A percentile compares a stretch with the other conserved stretches of the same genome.
Conservation (phyloP, 805 yeast species). For the Saccharomycopsis selenospora region DNA sequence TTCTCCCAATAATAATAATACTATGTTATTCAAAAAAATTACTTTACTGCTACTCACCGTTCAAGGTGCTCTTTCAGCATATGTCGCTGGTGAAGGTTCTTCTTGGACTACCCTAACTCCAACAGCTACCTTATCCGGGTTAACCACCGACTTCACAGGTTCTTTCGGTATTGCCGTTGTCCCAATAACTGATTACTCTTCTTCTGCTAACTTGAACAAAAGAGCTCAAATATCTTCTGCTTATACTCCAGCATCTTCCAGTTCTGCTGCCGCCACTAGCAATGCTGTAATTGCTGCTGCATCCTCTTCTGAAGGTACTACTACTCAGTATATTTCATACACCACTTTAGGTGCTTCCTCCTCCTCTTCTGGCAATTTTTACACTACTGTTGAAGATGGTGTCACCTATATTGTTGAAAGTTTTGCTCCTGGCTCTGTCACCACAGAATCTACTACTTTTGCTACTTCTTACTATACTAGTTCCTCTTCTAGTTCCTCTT, state of each 20-base stretch:
- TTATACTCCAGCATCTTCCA: constrained; percentile 5
- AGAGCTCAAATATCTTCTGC: constrained; percentile 25
- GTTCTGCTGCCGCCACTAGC: constrained; percentile 15
- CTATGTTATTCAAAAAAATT: background rate
- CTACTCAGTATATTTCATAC: constrained; percentile 14
- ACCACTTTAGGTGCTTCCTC: constrained; percentile 14
- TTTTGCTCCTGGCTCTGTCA: constrained; percentile 6
- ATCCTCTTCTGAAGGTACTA: constrained; percentile 22
- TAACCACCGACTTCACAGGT: constrained; percentile 30
- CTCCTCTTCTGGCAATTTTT: constrained; percentile 14
- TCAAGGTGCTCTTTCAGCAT: constrained; percentile 46
- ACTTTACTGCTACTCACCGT: constrained; percentile 28
- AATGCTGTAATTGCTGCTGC: constrained; percentile 15
- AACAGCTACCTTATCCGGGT: constrained; percentile 32
- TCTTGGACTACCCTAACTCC: constrained; percentile 38
- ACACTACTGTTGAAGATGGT: constrained; percentile 15
- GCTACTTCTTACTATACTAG: constrained; percentile 26
- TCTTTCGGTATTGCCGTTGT: constrained; percentile 38
- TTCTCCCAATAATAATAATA: constrained; percentile 8
- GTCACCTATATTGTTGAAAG: constrained; percentile 19
- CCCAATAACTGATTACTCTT: constrained; percentile 27
- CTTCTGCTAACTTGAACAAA: constrained; percentile 21
- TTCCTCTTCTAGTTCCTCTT: constrained; percentile 23
- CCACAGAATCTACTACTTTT: constrained; percentile 21
- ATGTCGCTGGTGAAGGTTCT: constrained; percentile 51